Evolutionary conservation across 257 asterid species (phyloP), one percentile per base, ranked within the genome.

Genomic region (Nicotiana obtusifolia): DNA sequence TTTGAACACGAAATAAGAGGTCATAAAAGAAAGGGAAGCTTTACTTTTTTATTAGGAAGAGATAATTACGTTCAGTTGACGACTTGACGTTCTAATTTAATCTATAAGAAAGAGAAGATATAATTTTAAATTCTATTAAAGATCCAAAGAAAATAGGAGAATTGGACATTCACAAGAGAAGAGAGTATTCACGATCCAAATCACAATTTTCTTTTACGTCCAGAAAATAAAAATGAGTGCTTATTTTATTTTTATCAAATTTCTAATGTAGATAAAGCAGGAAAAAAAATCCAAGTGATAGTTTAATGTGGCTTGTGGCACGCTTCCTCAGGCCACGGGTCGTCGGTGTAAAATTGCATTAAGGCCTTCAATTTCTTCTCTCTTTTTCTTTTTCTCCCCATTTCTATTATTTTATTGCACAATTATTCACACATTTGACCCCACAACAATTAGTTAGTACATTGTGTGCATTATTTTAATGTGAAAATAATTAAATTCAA

Each of bases 261-360:
- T 69, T 67, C 1, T 4, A 33, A 67, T 33, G 19, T 35, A 37
- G 77, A 68, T 22, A 22, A 44, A 47, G n/a, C 2, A 44, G 4
- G 15, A 73, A 71, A 73, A 13, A 5, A 56, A 56, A 56, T 14
- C 3, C 7, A 19, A 5, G 10, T 5, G 11, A 47, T 7, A 44
- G 49, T 24, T 47, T 3, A 22, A 57, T 57, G 26, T 22, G 79
- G 79, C 61, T 73, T 73, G 79, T 73, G 79, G 79, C 79, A 73
- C 41, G 8, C 79, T 22, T 47, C 15, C 79, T 22, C 35, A 73
- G 79, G 79, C 79, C 79, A 73, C 61, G 4, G 47, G 79, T 7
- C 79, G 49, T 17, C 61, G 8, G 33, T 14, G 41, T 24, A 73
- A 47, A 47, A 7, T 73, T 73, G 61, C 61, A 73, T 47, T 24